Evolutionary conservation across 495 filamentous ascomycete species (phyloP).

Genomic region (Acidomyces sp.): DNA sequence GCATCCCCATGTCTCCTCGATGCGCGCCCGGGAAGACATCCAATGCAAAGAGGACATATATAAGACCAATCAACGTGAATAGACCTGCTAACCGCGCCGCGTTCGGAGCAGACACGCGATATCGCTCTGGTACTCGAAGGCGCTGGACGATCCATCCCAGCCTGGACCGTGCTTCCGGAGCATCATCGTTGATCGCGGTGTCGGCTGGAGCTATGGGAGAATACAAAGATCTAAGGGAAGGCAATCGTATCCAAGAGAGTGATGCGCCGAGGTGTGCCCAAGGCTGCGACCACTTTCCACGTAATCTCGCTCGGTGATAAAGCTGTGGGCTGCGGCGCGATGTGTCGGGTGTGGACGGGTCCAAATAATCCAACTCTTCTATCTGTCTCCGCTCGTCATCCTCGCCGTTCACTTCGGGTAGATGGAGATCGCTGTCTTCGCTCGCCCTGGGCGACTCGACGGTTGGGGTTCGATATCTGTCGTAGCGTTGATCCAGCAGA

Average conservation of each 20-base stretch:
- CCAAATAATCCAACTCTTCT: constrained; percentile 79
- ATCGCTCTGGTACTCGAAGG: constrained; percentile 24
- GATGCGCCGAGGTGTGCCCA: constrained; percentile 20
- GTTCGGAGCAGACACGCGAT: constrained; percentile 23
- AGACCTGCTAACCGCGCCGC: constrained; percentile 57
- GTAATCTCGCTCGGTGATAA: constrained; percentile 19
- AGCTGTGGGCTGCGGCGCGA: constrained; percentile 8
- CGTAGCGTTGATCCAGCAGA: constrained; percentile 32
- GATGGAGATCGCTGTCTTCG: constrained; percentile 34
- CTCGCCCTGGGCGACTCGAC: constrained; percentile 58
- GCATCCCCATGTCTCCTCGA: constrained; percentile 16
- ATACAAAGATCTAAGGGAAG: constrained; percentile 32
- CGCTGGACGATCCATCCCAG: constrained; percentile 3
- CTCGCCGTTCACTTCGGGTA: constrained; percentile 23
- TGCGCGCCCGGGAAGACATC: constrained; percentile 50
- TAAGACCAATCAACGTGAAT: constrained; percentile 54
- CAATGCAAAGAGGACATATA: constrained; percentile 75
- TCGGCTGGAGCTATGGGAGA: constrained; percentile 32
- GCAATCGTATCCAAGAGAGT: constrained; percentile 42
- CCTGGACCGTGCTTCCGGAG: constrained; percentile 4
- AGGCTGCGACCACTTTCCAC: constrained; percentile 9
- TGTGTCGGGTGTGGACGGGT: constrained; percentile 36
- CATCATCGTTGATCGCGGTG: background rate
- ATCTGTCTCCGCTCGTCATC: constrained; percentile 59
- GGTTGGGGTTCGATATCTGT: constrained; percentile 63